A percentile compares a stretch with the other conserved stretches of the same genome.
phyloP scores from a whole-genome alignment of 2,329 filamentous ascomycete genomes.

The Epicoccum sorghinum region DNA sequence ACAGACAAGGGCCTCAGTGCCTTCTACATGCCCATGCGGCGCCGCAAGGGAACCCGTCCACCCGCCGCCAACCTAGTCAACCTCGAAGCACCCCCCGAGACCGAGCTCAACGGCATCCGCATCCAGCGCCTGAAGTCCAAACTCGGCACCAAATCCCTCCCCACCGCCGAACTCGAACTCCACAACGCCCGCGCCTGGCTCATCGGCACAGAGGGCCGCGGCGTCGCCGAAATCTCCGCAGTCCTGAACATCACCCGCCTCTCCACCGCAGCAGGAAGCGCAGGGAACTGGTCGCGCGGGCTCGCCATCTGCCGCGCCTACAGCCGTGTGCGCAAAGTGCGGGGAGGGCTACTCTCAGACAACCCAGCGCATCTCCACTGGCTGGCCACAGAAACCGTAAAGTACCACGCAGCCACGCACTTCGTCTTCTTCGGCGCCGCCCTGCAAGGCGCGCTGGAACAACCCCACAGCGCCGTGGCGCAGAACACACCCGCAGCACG shows the following conservation, averaged over 20 bases:
- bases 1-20: slow-evolving; percentile 62
- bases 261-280: slow-evolving; percentile 61
- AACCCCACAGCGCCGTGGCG: slow-evolving; percentile 39
- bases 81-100: slow-evolving; percentile 26
- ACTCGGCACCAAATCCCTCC: slow-evolving; percentile 71
- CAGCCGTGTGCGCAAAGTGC: slow-evolving; percentile 61
- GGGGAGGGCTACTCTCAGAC: slow-evolving; percentile 55
- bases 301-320: slow-evolving; percentile 65
- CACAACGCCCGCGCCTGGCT: slow-evolving; percentile 55
- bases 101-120: slow-evolving; percentile 68
- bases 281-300: slow-evolving; percentile 62
- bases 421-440: slow-evolving; percentile 61
- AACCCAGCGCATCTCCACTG: slow-evolving; percentile 65
- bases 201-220: slow-evolving; percentile 69
- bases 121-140: slow-evolving; percentile 76
- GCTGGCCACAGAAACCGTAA: slow-evolving; percentile 61
- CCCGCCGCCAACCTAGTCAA: slow-evolving; percentile 10
- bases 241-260: slow-evolving; percentile 71
- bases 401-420: slow-evolving; percentile 64
- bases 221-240: slow-evolving; percentile 70
- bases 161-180: slow-evolving; percentile 73
- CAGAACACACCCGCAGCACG: slow-evolving; percentile 25
- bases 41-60: slow-evolving; percentile 28
- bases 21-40: slow-evolving; percentile 70
- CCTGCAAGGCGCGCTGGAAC: slow-evolving; percentile 62